Evolutionary conservation across 768 basidiomycete species (phyloP), one percentile per base, ranked within the genome.

Genomic region (Mycena albidolilacea): DNA sequence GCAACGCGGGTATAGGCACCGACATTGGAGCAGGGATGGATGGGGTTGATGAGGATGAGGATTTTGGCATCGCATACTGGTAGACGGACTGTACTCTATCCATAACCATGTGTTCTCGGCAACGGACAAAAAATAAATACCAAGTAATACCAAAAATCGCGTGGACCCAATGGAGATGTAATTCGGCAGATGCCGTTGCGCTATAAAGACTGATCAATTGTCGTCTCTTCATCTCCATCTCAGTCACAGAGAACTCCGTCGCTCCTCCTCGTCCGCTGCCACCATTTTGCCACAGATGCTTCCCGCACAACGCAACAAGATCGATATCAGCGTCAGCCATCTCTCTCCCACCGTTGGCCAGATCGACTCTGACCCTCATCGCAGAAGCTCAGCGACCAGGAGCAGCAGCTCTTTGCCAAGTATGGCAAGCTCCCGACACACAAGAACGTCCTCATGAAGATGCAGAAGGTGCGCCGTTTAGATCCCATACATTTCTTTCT

Each of bases 391-490:
- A 90, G 88, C 71, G 92, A 92, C 78, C 93, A 98, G 85, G 97
- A 99, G 87, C 91, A 96, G 84, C 93, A 96, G 86, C 91, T 98
- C 75, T 97, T 98, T 84, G 89, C 92, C 77, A 91, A 95, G 82
- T 99, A 99, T 84, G 97, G 97, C 69, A 97, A 97, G 83, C 86
- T 97, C 43, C 97, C 97, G 30, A 91, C 91, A 4, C 95, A 96
- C 84, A 99, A 98, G 91, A 97, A 94, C 82, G 86, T 94, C 65
- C 89, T 99, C 76, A 93, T 88, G 80, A 97, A 96, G 87, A 96
- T 98, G 93, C 95, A 97, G 84, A 97, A 96, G 92, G 97, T 95
- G 57, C 62, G 87, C 43, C 44, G 38, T n/a, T 68, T 57, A 43
- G 68, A 48, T 73, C 66, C 69, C 30, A 46, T 17, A 64, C 46